Base-by-base conservation (phyloP, 2,329 filamentous ascomycete genomes). In the Biscogniauxia sp. region DNA sequence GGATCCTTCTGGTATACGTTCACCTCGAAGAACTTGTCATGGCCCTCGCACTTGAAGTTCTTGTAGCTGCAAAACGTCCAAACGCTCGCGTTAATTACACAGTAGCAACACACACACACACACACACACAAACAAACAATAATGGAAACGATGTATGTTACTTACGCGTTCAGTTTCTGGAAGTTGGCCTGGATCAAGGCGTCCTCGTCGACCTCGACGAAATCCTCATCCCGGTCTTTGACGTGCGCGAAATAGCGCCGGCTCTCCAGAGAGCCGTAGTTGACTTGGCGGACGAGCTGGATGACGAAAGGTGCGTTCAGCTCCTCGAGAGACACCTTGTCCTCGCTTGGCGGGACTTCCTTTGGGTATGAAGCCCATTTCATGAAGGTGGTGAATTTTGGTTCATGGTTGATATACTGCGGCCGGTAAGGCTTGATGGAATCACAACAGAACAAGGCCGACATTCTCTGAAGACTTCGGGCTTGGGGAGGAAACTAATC, bases 1-100 rank as follows among this genome's bases (percentile, higher is more conserved):
- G 79, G 77, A 64, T 81, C 71, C 62, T 79, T 80, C 69, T 81
- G 71, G 61, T 82, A 82, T 1, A 82, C n/a, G 64, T 82, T 82
- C 28, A 79, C 23, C 62, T 82, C 79, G 62, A 80, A 82, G 69
- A 81, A 82, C 62, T 74, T 78, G 61, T 81, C 74, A 63, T 82
- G 78, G 1, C 1, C 25, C 1, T 57, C 61, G 58, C 79, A 82
- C 56, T 72, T 78, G 72, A 73, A 82, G 64, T 82, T 82, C 69
- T 81, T 82, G 67, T 74, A 81, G 5, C 78, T 81, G 54, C 20
- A 20, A 54, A 25, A 53, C 51, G 58, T 28, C 20, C n/a, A n/a
- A 56, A 26, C 55, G 50, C 23, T 7, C 45, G 9, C 49, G 11
- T 53, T 5, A 62, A 45, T 6, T 17, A 45, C 11, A 45, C n/a